Conservation (phyloP, 2,329 filamentous ascomycete genomes). For the Simplicillium aogashimaense region DNA sequence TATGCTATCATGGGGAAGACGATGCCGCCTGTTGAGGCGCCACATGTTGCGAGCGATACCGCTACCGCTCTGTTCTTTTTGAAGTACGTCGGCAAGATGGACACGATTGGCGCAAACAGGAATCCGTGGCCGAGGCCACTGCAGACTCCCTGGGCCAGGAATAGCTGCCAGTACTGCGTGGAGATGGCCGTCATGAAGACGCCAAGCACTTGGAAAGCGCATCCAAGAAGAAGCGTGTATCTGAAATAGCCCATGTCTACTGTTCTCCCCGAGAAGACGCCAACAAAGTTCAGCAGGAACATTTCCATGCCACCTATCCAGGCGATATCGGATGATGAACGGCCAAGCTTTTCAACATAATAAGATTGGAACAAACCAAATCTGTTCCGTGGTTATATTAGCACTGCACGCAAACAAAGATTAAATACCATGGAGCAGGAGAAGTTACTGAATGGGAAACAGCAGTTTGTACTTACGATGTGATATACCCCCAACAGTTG, state of each 20-base stretch:
- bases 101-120: slow-evolving; percentile 42
- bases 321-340: slow-evolving; percentile 19
- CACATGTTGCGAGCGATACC: slow-evolving; percentile 45
- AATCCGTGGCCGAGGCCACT: slow-evolving; percentile 37
- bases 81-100: slow-evolving; percentile 50
- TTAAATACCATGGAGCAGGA: no score
- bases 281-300: slow-evolving; percentile 24
- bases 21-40: slow-evolving; percentile 40
- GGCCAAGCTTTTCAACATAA: slow-evolving; percentile 18
- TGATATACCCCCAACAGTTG: slow-evolving; percentile 13
- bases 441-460: neutral
- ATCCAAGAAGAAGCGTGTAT: slow-evolving; percentile 2
- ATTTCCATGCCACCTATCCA: slow-evolving; percentile 24
- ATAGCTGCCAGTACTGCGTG: slow-evolving; percentile 32
- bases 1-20: slow-evolving; percentile 32
- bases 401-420: no score
- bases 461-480: neutral
- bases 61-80: slow-evolving; percentile 38
- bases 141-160: slow-evolving; percentile 36
- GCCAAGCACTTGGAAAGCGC: slow-evolving; percentile 23
- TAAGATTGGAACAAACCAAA: neutral
- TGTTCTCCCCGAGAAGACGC: slow-evolving; percentile 26
- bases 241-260: slow-evolving; percentile 24
- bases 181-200: slow-evolving; percentile 27
- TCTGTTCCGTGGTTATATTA: slow-evolving; percentile 2